phyloP scores from a whole-genome alignment of 352 stramenopile species.

The Poterioochromonas sp. region DNA sequence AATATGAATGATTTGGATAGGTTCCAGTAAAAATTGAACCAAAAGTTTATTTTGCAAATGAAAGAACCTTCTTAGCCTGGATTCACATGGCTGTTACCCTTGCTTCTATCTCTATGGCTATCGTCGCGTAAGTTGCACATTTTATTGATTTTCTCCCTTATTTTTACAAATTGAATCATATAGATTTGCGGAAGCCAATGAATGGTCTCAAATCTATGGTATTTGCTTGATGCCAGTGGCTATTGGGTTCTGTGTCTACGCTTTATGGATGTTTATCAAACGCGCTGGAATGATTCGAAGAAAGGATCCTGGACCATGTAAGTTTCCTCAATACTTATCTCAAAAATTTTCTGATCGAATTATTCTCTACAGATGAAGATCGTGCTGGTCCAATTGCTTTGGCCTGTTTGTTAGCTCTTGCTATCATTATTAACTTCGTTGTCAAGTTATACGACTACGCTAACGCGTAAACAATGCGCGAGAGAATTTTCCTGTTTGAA shows the following conservation, averaged over 20 bases:
- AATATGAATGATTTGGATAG: no score
- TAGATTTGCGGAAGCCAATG: slow-evolving; percentile 38
- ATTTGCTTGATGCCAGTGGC: slow-evolving; percentile 40
- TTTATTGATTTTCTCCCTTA: background rate
- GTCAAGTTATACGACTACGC: slow-evolving; percentile 37
- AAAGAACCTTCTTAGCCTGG: slow-evolving; percentile 43
- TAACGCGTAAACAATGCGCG: background rate
- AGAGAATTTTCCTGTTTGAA: no score
- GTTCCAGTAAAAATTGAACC: slow-evolving; percentile 46
- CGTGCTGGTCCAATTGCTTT: slow-evolving; percentile 33
- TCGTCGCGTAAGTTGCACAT: slow-evolving; percentile 33
- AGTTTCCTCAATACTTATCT: background rate
- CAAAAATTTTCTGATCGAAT: background rate
- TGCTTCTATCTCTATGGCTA: slow-evolving; percentile 37
- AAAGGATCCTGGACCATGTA: slow-evolving; percentile 32
- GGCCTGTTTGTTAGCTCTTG: slow-evolving; percentile 26
- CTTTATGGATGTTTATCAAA: slow-evolving; percentile 37
- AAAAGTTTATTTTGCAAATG: slow-evolving; percentile 44
- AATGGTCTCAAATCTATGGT: slow-evolving; percentile 35
- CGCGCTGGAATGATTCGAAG: slow-evolving; percentile 34
- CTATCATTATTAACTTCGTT: slow-evolving; percentile 36
- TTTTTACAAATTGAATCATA: background rate
- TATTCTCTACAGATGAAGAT: slow-evolving; percentile 39
- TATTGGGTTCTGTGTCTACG: slow-evolving; percentile 38
- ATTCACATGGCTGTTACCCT: slow-evolving; percentile 39